Percentiles rank a stretch among this genome's conserved stretches.
phyloP scores from a whole-genome alignment of 202 grass and related monocot species.

The Schoenoplectus tabernaemontani region DNA sequence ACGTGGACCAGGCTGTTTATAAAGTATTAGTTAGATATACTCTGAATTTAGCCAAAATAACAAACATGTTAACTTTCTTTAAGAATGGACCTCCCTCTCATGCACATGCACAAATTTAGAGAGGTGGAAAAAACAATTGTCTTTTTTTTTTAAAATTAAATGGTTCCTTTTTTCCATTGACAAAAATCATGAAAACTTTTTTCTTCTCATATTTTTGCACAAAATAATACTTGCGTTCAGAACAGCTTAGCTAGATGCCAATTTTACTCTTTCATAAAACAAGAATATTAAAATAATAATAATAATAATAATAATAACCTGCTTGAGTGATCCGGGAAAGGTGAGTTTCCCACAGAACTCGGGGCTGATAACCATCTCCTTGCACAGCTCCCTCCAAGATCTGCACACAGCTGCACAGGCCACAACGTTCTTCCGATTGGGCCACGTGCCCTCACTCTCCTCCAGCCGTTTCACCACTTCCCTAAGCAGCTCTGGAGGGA shows the following conservation, averaged over 20 bases:
- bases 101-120: background rate
- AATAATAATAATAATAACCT: constrained; percentile 48
- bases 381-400: constrained; percentile 80
- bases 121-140: background rate
- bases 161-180: background rate
- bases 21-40: background rate
- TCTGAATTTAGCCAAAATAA: constrained; percentile 2
- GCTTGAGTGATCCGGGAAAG: constrained; percentile 86
- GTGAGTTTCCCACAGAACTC: constrained; percentile 82
- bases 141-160: background rate
- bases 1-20: constrained; percentile 65
- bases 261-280: background rate
- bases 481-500: constrained; percentile 89
- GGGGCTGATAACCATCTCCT: constrained; percentile 77
- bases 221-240: background rate
- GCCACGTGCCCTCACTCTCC: constrained; percentile 76
- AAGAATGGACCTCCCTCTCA: background rate
- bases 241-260: background rate
- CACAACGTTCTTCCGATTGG: constrained; percentile 77
- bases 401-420: constrained; percentile 67
- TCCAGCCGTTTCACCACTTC: constrained; percentile 82
- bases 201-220: background rate
- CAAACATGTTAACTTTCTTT: background rate
- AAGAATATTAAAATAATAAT: too few species aligned
- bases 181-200: constrained; percentile 2